Evolutionary conservation across 2,329 filamentous ascomycete species (phyloP).

Genomic region (Neofusicoccum parvum): DNA sequence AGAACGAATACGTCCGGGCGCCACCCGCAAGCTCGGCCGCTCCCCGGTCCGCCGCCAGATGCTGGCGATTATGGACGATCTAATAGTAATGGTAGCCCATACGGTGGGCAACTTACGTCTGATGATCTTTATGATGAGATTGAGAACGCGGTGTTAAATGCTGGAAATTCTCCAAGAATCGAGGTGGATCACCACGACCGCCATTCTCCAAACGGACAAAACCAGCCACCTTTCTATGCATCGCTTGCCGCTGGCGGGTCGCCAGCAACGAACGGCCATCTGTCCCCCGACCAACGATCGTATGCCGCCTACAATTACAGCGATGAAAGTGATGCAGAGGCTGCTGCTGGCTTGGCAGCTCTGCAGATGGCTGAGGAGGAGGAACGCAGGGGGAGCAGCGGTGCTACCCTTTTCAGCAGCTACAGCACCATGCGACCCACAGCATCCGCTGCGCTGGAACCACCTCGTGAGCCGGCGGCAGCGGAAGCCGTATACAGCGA

Average conservation of each 20-base stretch:
- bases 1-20: constrained; percentile 56
- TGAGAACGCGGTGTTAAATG: constrained; percentile 52
- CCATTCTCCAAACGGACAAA: not conserved
- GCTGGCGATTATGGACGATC: constrained; percentile 34
- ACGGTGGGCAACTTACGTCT: constrained; percentile 42
- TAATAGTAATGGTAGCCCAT: constrained; percentile 37
- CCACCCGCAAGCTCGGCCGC: constrained; percentile 59
- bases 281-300: constrained; percentile 40
- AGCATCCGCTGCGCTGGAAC: constrained; percentile 24
- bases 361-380: constrained; percentile 81
- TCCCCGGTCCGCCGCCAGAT: constrained; percentile 60
- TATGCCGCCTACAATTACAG: constrained; percentile 35
- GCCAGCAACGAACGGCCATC: constrained; percentile 52
- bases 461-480: constrained; percentile 41
- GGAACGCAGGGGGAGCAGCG: constrained; percentile 66
- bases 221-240: constrained; percentile 18
- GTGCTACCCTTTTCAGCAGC: constrained; percentile 55
- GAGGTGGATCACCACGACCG: constrained; percentile 24
- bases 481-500: constrained; percentile 59
- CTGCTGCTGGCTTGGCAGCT: constrained; percentile 78
- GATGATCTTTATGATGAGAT: constrained; percentile 62
- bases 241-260: constrained; percentile 32
- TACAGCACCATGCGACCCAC: constrained; percentile 44
- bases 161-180: constrained; percentile 23
- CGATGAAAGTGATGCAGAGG: constrained; percentile 87